phyloP scores from a whole-genome alignment of 495 filamentous ascomycete genomes.

The Tetracladium marchalianum region DNA sequence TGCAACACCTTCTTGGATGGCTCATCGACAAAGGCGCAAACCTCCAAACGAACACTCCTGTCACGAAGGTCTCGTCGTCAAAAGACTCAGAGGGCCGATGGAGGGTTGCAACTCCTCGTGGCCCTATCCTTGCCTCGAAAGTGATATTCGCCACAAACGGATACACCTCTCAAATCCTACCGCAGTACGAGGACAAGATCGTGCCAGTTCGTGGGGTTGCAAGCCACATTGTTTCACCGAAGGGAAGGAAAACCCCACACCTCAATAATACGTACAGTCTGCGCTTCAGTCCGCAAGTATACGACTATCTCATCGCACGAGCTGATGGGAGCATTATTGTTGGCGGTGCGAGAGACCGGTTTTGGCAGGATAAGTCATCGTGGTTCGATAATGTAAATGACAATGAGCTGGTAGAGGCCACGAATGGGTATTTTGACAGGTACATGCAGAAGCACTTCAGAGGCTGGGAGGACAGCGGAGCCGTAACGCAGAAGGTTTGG shows the following conservation, averaged over 20 bases:
- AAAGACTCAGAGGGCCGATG: slow-evolving; percentile 18
- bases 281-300: background rate
- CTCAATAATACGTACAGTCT: slow-evolving; percentile 4
- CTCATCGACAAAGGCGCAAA: slow-evolving; percentile 43
- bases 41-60: slow-evolving; percentile 54
- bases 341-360: slow-evolving; percentile 36
- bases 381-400: slow-evolving; percentile 46
- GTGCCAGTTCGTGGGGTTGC: slow-evolving; percentile 8
- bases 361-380: slow-evolving; percentile 20
- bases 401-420: slow-evolving; percentile 44
- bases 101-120: slow-evolving; percentile 16
- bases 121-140: slow-evolving; percentile 11
- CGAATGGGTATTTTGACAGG: slow-evolving; percentile 39
- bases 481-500: slow-evolving; percentile 47
- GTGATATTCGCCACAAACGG: slow-evolving; percentile 20
- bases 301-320: slow-evolving; percentile 42
- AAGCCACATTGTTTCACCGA: slow-evolving; percentile 5
- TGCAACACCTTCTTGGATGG: slow-evolving; percentile 44
- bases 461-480: slow-evolving; percentile 38
- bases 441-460: slow-evolving; percentile 42
- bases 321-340: slow-evolving; percentile 42
- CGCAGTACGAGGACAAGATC: slow-evolving; percentile 11
- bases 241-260: slow-evolving; percentile 1
- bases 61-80: slow-evolving; percentile 23
- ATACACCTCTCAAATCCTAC: slow-evolving; percentile 14